Base-by-base conservation (phyloP, 108 stramenopile genomes). In the Pseudonitzschia delicatissima region DNA sequence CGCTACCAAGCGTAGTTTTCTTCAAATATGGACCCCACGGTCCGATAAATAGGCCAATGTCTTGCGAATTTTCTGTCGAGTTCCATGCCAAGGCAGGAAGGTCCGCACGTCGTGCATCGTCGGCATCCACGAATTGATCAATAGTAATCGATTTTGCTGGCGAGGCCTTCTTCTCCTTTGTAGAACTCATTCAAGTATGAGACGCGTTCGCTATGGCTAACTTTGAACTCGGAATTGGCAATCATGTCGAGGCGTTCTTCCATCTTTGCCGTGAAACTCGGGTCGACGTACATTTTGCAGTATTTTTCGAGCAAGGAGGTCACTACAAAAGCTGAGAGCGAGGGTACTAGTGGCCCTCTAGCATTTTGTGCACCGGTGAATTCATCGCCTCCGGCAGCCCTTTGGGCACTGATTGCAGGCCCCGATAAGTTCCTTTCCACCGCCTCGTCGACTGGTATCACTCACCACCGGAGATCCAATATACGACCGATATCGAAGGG, bases 211-310 rank as follows among this genome's bases (percentile, higher is more conserved):
- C 48, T 80, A 40, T 81, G 53, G 47, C 79, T 73, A 47, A 67
- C 60, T 18, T 64, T 50, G 39, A 61, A 47, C 52, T 67, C 52
- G 48, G 77, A 50, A 45, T 72, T 68, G 3, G 79, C 82, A 64
- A 89, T 83, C 51, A 36, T 29, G 68, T 87, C 87, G 27, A 86
- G 48, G 17, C 64, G 51, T 49, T 73, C 78, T 71, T 87, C 81
- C 88, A 89, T 89, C 28, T 65, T 58, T 4, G 85, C 83, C 29
- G 92, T 93, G 65, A 93, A 93, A 13, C 57, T 66, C 2, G 85
- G 77, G 49, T 88, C 88, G 39, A 90, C 84, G 52, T 82, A 87
- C 48, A 78, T 76, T 11, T 84, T 72, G 44, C 88, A 89, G 53
- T 85, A 74, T 45, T 82, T 62, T 51, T 85, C 74, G 29, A 93